Conservation (phyloP, 1,284 basidiomycete genomes). For the Ganoderma multipileum region DNA sequence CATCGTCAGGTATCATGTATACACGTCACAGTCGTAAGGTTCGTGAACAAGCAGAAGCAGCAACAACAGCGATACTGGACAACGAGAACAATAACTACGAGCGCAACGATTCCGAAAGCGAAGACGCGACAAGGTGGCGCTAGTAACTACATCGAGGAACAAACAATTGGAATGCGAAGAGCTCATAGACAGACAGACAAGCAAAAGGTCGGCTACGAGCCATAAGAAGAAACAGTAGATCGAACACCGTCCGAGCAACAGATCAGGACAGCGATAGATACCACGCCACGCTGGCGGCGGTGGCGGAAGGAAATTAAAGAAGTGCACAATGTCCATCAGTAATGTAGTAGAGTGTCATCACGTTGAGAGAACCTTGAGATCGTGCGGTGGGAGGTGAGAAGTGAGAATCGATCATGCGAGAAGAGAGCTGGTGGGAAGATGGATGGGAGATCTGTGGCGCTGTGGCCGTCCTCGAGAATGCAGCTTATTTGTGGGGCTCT, state of each 20-base stretch:
- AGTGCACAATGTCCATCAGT: constrained; percentile 24
- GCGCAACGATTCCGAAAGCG: constrained; percentile 18
- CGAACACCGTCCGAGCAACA: constrained; percentile 19
- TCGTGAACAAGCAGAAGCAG: constrained; percentile 26
- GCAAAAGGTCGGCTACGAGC: neutral
- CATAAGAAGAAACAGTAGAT: constrained; percentile 24
- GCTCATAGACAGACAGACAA: constrained; percentile 6
- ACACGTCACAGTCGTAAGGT: constrained; percentile 23
- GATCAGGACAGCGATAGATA: constrained; percentile 28
- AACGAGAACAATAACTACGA: constrained; percentile 20
- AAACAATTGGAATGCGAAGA: constrained; percentile 1
- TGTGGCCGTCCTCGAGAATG: constrained; percentile 24
- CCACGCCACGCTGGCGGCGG: constrained; percentile 22
- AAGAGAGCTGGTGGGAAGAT: constrained; percentile 18
- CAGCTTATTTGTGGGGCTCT: constrained; percentile 20
- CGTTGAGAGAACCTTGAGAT: constrained; percentile 10
- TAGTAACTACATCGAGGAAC: neutral
- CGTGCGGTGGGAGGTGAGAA: constrained; percentile 18
- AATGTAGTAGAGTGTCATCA: neutral
- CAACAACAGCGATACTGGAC: constrained; percentile 19
- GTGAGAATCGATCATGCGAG: constrained; percentile 2
- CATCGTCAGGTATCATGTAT: constrained; percentile 27
- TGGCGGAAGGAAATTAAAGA: constrained; percentile 18
- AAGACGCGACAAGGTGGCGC: neutral
- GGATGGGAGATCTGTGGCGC: constrained; percentile 17